These are phyloP conservation scores for Rhytidhysteron rufulum DNA, from an alignment of 2,329 filamentous ascomycete genomes.

Conservation along the genomic window DNA sequence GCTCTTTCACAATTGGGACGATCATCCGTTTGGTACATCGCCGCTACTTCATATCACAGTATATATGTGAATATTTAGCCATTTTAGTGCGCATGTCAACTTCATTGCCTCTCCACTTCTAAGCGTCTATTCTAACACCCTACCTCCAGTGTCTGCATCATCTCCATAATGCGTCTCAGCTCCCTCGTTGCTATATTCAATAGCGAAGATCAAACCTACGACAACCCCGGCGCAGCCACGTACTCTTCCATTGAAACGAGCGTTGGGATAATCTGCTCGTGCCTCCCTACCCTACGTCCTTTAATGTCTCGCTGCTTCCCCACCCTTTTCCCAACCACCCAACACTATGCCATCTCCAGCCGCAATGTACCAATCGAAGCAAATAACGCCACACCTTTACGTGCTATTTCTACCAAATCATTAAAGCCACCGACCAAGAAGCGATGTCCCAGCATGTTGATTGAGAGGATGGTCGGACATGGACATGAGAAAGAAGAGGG, in stretches of 20 bases:
- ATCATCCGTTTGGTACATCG: no score
- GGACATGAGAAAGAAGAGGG: background rate
- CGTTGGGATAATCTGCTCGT: slow-evolving; percentile 31
- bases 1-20: no score
- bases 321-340: slow-evolving; percentile 16
- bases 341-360: background rate
- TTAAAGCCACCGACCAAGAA: no score
- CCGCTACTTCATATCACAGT: no score
- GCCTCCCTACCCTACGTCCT: slow-evolving; percentile 31
- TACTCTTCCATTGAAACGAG: slow-evolving; percentile 31
- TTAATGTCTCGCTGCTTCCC: slow-evolving; percentile 38
- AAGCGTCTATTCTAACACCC: no score
- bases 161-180: slow-evolving; percentile 31
- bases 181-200: slow-evolving; percentile 25
- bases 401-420: background rate
- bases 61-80: no score
- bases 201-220: slow-evolving; percentile 25
- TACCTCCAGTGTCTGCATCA: slow-evolving; percentile 23
- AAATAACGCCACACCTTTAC: background rate
- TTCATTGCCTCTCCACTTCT: no score
- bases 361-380: background rate
- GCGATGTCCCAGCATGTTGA: no score
- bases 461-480: background rate
- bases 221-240: slow-evolving; percentile 28
- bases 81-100: no score